Base-by-base conservation (phyloP, 2,329 filamentous ascomycete species). In the Knoxdaviesia capensis region DNA sequence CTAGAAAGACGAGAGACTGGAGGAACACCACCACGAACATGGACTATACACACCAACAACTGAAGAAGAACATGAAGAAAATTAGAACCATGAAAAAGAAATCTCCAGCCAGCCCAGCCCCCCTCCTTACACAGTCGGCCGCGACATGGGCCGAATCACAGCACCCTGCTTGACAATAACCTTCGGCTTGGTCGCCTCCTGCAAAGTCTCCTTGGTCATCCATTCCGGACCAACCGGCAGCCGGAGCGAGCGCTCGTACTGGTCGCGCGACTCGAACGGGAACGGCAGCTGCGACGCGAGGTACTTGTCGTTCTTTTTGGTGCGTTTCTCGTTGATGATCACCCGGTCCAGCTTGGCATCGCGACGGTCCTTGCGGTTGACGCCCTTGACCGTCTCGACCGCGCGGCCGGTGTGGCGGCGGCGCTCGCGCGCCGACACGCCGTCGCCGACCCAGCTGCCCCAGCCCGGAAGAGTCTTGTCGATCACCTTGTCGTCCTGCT, bases 201-300 rank as follows among this genome's bases (percentile, higher is more conserved):
- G 87, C 69, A 90, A 90, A 9, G 81, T 85, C 64, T 85, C 77
- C 71, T 94, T 94, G n/a, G 88, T 96, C 50, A 78, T 77, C 87
- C 88, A 98, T 60, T 98, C 88, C 10, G 81, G 84, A 1, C 90
- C 90, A 46, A 96, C 74, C 1, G 90, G 90, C 49, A 94, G 62
- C 37, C 88, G 70, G 45, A 96, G 64, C 48, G 80, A 82, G 41
- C 88, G 68, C 66, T 98, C 90, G 61, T 96, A 96, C 65, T 94
- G 86, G 54, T 81, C 71, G 50, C 70, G 71, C 31, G 72, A 84
- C 66, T 94, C 88, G 59, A 86, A 96, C n/a, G 77, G 78, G 60
- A 92, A 83, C 40, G 90, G 90, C 41, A 98, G 65, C 51, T 76
- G 73, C 6, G 77, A 75, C 11, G 90, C 87, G 52, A 94, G 69